phyloP scores from a whole-genome alignment of 768 basidiomycete genomes.

The Lentinula guzmanii region DNA sequence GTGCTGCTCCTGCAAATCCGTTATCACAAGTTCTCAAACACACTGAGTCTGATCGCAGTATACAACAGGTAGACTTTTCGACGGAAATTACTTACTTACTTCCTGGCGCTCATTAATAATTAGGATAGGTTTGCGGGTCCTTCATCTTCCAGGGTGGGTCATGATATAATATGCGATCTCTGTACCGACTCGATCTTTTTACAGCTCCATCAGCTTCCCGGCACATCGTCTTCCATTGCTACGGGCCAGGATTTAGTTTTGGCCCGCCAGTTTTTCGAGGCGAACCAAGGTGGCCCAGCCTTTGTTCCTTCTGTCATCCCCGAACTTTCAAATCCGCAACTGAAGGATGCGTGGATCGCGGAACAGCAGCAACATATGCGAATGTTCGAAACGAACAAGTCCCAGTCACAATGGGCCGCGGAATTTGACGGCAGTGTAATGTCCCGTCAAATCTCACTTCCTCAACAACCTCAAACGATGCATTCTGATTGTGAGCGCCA shows the following conservation, averaged over 20 bases:
- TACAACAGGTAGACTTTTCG: slow-evolving; percentile 63
- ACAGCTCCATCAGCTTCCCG: slow-evolving; percentile 74
- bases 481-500: slow-evolving; percentile 32
- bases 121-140: slow-evolving; percentile 74
- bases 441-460: slow-evolving; percentile 16
- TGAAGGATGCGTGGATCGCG: slow-evolving; percentile 48
- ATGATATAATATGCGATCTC: neutral
- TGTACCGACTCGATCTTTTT: slow-evolving; percentile 1
- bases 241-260: slow-evolving; percentile 65
- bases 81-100: neutral
- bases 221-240: slow-evolving; percentile 39
- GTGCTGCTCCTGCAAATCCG: slow-evolving; percentile 78
- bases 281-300: neutral
- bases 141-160: slow-evolving; percentile 61
- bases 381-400: slow-evolving; percentile 25
- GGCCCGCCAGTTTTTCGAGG: slow-evolving; percentile 77
- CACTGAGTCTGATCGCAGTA: slow-evolving; percentile 79
- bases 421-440: slow-evolving; percentile 42
- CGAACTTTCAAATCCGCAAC: slow-evolving; percentile 25
- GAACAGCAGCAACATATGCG: slow-evolving; percentile 40
- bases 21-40: slow-evolving; percentile 87
- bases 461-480: slow-evolving; percentile 28
- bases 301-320: slow-evolving; percentile 7
- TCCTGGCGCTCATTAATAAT: slow-evolving; percentile 1
- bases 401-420: slow-evolving; percentile 43